These are phyloP conservation scores for Candida rishiriensis DNA, from an alignment of 805 yeast genomes.

Conservation along the genomic window DNA sequence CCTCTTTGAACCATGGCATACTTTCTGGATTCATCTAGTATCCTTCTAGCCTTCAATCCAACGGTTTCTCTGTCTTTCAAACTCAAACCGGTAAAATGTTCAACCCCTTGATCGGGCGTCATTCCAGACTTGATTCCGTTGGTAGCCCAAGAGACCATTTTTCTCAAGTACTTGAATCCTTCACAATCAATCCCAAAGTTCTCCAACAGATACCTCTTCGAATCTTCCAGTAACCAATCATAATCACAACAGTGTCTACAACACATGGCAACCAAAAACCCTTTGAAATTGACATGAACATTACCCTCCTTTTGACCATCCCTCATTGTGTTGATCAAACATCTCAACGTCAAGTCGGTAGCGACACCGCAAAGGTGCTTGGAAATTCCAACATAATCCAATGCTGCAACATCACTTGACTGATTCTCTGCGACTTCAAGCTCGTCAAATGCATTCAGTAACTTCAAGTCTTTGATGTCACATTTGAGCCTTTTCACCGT, in stretches of 20 bases:
- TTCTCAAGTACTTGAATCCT: conserved; percentile 37
- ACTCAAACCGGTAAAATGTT: conserved; percentile 44
- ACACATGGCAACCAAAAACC: conserved; percentile 84
- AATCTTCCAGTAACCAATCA: conserved; percentile 46
- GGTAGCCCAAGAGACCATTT: conserved; percentile 86
- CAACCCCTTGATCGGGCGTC: conserved; percentile 33
- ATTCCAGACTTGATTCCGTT: conserved; percentile 51
- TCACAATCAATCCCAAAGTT: conserved; percentile 27
- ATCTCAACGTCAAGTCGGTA: conserved; percentile 75
- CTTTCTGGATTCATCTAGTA: conserved; percentile 70
- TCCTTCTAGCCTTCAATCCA: conserved; percentile 66
- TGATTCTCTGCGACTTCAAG: conserved; percentile 8
- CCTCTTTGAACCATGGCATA: conserved; percentile 39
- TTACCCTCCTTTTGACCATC: conserved; percentile 5
- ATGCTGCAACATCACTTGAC: no score
- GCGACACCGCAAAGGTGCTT: conserved; percentile 95
- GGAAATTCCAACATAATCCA: conserved; percentile 55
- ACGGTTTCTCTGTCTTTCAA: conserved; percentile 47
- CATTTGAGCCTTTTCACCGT: conserved; percentile 48
- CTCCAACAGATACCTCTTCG: conserved; percentile 35
- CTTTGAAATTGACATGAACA: conserved; percentile 30
- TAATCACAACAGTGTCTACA: conserved; percentile 82
- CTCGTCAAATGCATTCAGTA: conserved; percentile 40
- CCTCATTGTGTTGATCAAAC: conserved; percentile 36
- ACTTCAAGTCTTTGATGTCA: conserved; percentile 73